phyloP scores from a whole-genome alignment of 2,329 filamentous ascomycete genomes.

The Scorias spongiosa region DNA sequence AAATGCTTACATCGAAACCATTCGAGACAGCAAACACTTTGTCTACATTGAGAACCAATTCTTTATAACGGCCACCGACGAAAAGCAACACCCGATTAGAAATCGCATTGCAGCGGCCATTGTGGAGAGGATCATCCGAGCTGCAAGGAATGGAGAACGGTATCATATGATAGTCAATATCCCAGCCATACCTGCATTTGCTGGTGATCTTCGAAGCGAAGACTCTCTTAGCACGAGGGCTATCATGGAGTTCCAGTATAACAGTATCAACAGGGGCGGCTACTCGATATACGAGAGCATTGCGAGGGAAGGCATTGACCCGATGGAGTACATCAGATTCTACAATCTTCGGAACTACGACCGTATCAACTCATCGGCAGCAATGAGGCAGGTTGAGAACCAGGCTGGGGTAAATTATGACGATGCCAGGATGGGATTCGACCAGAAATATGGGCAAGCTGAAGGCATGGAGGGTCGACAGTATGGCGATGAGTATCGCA shows the following conservation, averaged over 20 bases:
- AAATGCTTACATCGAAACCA: conserved; percentile 75
- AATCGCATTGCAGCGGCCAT: conserved; percentile 70
- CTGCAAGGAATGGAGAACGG: conserved; percentile 46
- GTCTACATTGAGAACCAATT: conserved; percentile 95
- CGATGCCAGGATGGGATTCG: conserved; percentile 47
- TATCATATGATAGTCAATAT: conserved; percentile 68
- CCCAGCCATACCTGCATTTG: conserved; percentile 67
- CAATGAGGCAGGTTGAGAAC: conserved; percentile 46
- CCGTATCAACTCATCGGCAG: conserved; percentile 55
- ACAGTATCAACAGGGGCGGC: conserved; percentile 61
- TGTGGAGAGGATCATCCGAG: conserved; percentile 60
- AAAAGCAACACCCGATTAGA: conserved; percentile 51
- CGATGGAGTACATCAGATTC: conserved; percentile 61
- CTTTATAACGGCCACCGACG: conserved; percentile 66
- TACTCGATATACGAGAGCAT: conserved; percentile 64
- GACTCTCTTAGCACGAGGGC: conserved; percentile 62
- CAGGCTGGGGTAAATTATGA: conserved; percentile 53
- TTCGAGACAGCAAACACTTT: conserved; percentile 79
- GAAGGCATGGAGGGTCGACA: conserved; percentile 15
- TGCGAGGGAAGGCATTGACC: conserved; percentile 50
- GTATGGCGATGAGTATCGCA: conserved; percentile 18
- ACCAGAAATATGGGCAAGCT: conserved; percentile 34
- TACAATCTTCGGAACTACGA: conserved; percentile 78
- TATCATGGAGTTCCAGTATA: conserved; percentile 81
- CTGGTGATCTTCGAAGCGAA: conserved; percentile 60